Evolutionary conservation across 352 stramenopile genomes (phyloP).

Genomic region (Phytophthora pluvialis): DNA sequence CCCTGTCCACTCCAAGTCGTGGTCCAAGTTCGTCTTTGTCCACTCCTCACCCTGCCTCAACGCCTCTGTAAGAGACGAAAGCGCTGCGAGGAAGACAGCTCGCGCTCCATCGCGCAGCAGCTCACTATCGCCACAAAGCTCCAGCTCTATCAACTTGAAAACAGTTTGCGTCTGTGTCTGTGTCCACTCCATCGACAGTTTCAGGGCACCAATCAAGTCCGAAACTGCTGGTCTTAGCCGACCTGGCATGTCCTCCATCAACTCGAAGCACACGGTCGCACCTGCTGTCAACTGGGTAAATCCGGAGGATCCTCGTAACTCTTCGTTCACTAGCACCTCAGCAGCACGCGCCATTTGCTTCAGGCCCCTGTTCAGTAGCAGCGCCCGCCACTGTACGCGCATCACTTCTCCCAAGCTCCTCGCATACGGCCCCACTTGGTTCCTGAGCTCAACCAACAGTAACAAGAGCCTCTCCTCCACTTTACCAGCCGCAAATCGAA

Average conservation of each 20-base stretch:
- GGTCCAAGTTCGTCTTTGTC: constrained; percentile 10
- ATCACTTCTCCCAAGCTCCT: not conserved
- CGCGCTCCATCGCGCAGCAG: constrained; percentile 4
- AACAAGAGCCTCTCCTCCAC: constrained; percentile 3
- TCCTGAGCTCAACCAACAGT: constrained; percentile 1
- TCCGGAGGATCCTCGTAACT: not conserved
- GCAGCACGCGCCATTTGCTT: constrained; percentile 10
- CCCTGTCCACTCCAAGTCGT: constrained; percentile 23
- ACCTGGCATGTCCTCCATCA: not conserved
- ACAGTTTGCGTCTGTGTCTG: constrained; percentile 6
- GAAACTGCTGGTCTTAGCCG: constrained; percentile 10
- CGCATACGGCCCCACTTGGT: not conserved
- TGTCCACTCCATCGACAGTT: constrained; percentile 17
- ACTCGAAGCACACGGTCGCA: constrained; percentile 1
- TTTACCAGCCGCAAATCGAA: constrained; percentile 6
- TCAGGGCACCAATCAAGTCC: constrained; percentile 6
- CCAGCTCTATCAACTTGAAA: constrained; percentile 12
- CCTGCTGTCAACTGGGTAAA: not conserved
- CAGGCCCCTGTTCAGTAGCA: constrained; percentile 18
- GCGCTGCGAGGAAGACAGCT: not conserved
- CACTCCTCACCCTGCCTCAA: constrained; percentile 5
- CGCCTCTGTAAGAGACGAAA: constrained; percentile 14
- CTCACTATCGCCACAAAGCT: constrained; percentile 1
- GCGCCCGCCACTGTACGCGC: not conserved
- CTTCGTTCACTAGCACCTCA: constrained; percentile 2